A percentile compares a stretch with the other conserved stretches of the same genome.
Conservation (phyloP, 768 basidiomycete species). For the Suillus sp. region DNA sequence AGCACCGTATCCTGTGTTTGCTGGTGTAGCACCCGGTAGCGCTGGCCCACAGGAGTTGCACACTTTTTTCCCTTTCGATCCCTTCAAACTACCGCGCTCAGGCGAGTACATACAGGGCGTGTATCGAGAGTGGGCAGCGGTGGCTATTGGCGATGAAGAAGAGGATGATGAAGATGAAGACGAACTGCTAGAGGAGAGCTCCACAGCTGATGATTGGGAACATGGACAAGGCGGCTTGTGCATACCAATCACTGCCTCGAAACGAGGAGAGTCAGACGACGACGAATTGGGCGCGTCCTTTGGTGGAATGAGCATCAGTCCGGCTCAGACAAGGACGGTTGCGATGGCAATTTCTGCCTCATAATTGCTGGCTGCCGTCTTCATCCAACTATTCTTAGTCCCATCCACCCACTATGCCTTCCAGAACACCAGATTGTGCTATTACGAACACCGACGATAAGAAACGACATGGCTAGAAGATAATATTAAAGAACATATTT, state of each 20-base stretch:
- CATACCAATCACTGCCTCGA: slow-evolving; percentile 24
- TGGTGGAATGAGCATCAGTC: slow-evolving; percentile 86
- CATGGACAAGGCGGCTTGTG: slow-evolving; percentile 17
- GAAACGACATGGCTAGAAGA: not conserved
- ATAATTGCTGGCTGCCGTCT: not conserved
- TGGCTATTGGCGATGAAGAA: slow-evolving; percentile 69
- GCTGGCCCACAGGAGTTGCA: slow-evolving; percentile 70
- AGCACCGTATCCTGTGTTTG: slow-evolving; percentile 46
- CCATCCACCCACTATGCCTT: not conserved
- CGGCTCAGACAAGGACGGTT: slow-evolving; percentile 37
- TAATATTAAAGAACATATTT: slow-evolving; percentile 6
- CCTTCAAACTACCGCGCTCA: slow-evolving; percentile 86
- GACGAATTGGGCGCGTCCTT: slow-evolving; percentile 66
- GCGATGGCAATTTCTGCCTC: slow-evolving; percentile 14
- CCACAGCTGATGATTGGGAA: slow-evolving; percentile 21
- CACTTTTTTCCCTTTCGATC: slow-evolving; percentile 98
- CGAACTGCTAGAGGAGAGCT: slow-evolving; percentile 44
- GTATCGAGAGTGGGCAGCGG: slow-evolving; percentile 89
- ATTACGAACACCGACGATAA: slow-evolving; percentile 1
- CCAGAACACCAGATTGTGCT: slow-evolving; percentile 2
- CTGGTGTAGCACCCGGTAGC: slow-evolving; percentile 24
- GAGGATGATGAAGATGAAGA: slow-evolving; percentile 71
- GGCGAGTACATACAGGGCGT: slow-evolving; percentile 74
- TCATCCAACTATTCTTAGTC: not conserved
- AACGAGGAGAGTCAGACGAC: slow-evolving; percentile 38